phyloP scores from a whole-genome alignment of 1,139 yeast species.

The Groenewaldozyma auringiensis region DNA sequence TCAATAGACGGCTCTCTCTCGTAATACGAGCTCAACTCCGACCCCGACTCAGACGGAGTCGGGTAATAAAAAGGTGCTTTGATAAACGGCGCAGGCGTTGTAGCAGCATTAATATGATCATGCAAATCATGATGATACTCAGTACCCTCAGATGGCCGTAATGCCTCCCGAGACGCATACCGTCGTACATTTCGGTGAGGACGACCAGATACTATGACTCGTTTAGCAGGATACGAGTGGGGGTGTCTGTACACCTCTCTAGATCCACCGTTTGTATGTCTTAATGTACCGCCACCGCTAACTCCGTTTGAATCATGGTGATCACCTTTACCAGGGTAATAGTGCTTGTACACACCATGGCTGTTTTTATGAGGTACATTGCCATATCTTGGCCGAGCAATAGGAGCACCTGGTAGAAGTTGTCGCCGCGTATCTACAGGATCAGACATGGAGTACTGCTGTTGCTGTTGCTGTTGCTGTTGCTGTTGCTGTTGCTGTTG shows the following conservation, averaged over 20 bases:
- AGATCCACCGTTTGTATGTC: neutral
- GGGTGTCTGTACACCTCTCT: neutral
- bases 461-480: conserved; percentile 3
- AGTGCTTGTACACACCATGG: neutral
- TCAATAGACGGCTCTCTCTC: neutral
- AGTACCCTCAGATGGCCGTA: neutral
- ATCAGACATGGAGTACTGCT: neutral
- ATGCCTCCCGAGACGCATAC: neutral
- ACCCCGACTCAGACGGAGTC: conserved; percentile 27
- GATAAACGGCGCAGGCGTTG: neutral
- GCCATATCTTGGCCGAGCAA: neutral
- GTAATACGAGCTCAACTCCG: conserved; percentile 6
- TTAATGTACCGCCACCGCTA: neutral
- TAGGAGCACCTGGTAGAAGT: neutral
- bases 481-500: conserved; percentile 5
- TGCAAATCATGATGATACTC: neutral
- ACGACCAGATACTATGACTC: neutral
- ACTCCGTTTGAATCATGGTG: neutral
- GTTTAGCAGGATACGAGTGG: neutral
- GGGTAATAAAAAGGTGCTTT: conserved; percentile 18
- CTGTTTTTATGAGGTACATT: neutral
- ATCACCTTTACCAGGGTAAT: neutral
- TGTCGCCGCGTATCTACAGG: neutral
- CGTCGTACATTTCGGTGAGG: neutral
- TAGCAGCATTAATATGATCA: neutral